Conservation (phyloP, 2,329 filamentous ascomycete species). For the Ceratocystis alfenasii region DNA sequence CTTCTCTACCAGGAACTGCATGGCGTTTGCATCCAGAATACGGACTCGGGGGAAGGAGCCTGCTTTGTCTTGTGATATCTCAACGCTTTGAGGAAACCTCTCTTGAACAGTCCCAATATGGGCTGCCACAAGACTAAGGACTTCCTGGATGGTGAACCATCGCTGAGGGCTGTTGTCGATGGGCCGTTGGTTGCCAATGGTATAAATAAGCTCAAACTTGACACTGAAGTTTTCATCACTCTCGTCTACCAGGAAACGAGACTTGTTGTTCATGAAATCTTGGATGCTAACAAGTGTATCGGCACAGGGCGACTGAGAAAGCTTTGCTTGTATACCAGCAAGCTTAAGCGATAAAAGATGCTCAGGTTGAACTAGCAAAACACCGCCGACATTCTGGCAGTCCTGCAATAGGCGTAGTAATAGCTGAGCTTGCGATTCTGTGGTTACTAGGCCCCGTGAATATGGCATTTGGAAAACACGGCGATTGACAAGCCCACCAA, state of each 20-base stretch:
- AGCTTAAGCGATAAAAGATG: constrained; percentile 52
- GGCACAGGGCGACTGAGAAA: constrained; percentile 2
- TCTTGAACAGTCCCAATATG: constrained; percentile 28
- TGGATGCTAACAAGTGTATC: constrained; percentile 32
- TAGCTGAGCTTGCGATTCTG: constrained; percentile 22
- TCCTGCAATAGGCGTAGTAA: constrained; percentile 34
- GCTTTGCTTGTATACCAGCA: constrained; percentile 41
- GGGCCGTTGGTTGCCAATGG: constrained; percentile 40
- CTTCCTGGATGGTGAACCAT: constrained; percentile 44
- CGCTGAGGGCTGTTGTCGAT: constrained; percentile 43
- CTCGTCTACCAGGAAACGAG: constrained; percentile 51
- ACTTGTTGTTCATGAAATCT: constrained; percentile 33
- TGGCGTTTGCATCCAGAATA: constrained; percentile 33
- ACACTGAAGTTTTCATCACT: constrained; percentile 52
- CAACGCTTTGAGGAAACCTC: constrained; percentile 32
- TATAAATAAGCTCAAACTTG: constrained; percentile 52
- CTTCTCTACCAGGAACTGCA: neutral
- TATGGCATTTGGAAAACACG: constrained; percentile 48
- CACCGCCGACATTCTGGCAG: constrained; percentile 40
- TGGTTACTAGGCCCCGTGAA: constrained; percentile 34
- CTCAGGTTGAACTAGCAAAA: constrained; percentile 52
- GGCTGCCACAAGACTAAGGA: constrained; percentile 36
- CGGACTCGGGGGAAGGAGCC: constrained; percentile 39
- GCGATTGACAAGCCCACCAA: constrained; percentile 45
- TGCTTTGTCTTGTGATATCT: constrained; percentile 29